Percentiles rank a stretch among this genome's conserved stretches.
phyloP scores from a whole-genome alignment of 495 filamentous ascomycete genomes.

The Annulohypoxylon maeteangense region DNA sequence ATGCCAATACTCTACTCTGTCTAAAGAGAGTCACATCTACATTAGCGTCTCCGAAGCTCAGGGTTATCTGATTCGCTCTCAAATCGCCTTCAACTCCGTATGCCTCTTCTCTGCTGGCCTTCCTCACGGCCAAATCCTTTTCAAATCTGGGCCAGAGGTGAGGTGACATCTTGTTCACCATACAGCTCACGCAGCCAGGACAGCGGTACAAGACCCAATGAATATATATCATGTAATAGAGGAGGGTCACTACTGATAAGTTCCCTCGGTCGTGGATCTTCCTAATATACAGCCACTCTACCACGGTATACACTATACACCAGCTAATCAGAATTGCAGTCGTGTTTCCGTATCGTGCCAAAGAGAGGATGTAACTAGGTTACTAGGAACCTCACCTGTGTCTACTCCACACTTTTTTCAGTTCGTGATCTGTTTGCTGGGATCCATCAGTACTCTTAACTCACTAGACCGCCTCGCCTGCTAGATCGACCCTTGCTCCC shows the following conservation, averaged over 20 bases:
- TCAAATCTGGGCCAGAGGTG: constrained; percentile 6
- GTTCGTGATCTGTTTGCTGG: constrained; percentile 36
- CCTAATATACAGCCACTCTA: constrained; percentile 36
- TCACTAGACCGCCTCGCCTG: constrained; percentile 40
- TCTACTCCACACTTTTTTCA: constrained; percentile 37
- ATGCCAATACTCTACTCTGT: constrained; percentile 14
- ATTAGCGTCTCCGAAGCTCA: constrained; percentile 24
- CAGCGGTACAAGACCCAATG: constrained; percentile 12
- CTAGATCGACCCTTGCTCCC: constrained; percentile 26
- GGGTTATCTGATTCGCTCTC: constrained; percentile 34
- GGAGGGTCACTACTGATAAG: constrained; percentile 28
- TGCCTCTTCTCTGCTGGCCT: constrained; percentile 20
- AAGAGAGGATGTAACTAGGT: constrained; percentile 24
- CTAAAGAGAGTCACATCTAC: constrained; percentile 18
- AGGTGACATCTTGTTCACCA: constrained; percentile 34
- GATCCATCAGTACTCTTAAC: constrained; percentile 43
- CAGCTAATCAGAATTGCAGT: constrained; percentile 40
- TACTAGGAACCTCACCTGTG: constrained; percentile 24
- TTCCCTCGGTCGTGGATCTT: constrained; percentile 8
- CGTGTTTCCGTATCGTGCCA: constrained; percentile 23
- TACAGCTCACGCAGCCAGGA: constrained; percentile 13
- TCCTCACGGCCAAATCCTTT: constrained; percentile 23
- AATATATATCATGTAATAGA: constrained; percentile 40
- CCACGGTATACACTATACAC: constrained; percentile 32
- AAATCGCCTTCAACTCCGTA: constrained; percentile 12